Evolutionary conservation across 2,329 filamentous ascomycete species (phyloP).

Genomic region (Pyrenophora teres): DNA sequence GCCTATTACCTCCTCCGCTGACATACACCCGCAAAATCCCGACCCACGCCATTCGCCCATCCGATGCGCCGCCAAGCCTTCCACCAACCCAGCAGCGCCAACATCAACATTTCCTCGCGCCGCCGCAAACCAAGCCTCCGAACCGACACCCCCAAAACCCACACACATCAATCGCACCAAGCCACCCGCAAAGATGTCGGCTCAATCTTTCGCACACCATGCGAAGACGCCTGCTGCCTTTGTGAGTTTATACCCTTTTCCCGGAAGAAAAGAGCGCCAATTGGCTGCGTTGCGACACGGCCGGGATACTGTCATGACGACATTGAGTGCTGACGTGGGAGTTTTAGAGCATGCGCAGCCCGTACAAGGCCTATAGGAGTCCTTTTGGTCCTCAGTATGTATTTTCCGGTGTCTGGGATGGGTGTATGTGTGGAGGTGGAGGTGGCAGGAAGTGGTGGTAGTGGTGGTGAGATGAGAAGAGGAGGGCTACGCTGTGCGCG

Average conservation of each 20-base stretch:
- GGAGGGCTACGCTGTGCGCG: neutral
- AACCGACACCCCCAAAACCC: neutral
- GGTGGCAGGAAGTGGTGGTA: neutral
- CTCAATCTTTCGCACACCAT: conserved; percentile 23
- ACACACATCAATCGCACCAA: conserved; percentile 13
- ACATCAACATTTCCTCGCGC: conserved; percentile 16
- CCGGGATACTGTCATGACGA: conserved; percentile 1
- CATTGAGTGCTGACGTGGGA: conserved; percentile 21
- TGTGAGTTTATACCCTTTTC: conserved; percentile 22
- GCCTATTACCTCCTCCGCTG: neutral
- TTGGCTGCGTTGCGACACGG: neutral
- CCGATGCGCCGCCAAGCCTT: neutral
- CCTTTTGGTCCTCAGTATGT: conserved; percentile 64
- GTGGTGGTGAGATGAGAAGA: neutral
- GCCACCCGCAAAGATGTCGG: conserved; percentile 24
- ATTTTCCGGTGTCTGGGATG: conserved; percentile 12
- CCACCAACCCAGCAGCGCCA: conserved; percentile 4
- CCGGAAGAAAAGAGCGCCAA: neutral
- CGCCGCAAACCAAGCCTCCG: neutral
- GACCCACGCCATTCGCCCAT: conserved; percentile 21
- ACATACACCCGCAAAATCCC: conserved; percentile 29
- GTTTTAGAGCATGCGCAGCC: conserved; percentile 38
- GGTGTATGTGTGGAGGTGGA: neutral
- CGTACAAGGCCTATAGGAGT: conserved; percentile 59
- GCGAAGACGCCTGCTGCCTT: conserved; percentile 37